Conservation (phyloP, 345 rosid genomes). For the Moricandia arvensis region DNA sequence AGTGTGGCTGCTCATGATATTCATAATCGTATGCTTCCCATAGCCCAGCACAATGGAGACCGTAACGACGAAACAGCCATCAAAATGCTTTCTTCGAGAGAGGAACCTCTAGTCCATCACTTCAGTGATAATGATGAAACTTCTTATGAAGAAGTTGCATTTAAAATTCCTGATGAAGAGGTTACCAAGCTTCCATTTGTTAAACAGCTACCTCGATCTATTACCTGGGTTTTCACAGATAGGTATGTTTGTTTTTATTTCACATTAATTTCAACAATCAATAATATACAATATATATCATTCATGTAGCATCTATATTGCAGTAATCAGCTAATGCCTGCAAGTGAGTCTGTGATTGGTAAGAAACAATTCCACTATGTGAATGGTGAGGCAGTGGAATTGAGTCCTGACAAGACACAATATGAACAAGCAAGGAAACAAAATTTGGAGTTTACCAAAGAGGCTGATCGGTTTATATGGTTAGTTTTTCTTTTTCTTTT, state of each 20-base stretch:
- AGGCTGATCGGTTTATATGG: slow-evolving; percentile 23
- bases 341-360: slow-evolving; percentile 25
- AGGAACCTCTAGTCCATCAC: not conserved
- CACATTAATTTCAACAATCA: not conserved
- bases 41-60: not conserved
- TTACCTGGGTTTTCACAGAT: not conserved
- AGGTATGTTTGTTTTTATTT: slow-evolving; percentile 19
- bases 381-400: slow-evolving; percentile 1
- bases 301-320: not conserved
- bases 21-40: not conserved
- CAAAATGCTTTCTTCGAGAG: not conserved
- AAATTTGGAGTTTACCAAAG: not conserved
- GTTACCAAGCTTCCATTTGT: slow-evolving; percentile 3
- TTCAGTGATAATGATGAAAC: not conserved
- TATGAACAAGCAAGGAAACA: not conserved
- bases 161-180: not conserved
- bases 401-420: not conserved
- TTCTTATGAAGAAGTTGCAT: not conserved
- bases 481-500: slow-evolving; percentile 7
- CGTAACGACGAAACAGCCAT: not conserved
- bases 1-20: not conserved
- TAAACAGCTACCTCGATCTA: slow-evolving; percentile 15
- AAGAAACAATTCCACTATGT: slow-evolving; percentile 9
- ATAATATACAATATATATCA: not conserved
- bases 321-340: slow-evolving; percentile 20